These are phyloP conservation scores for Mycosphaerella sp. DNA, from an alignment of 2,329 filamentous ascomycete species.

Conservation along the genomic window DNA sequence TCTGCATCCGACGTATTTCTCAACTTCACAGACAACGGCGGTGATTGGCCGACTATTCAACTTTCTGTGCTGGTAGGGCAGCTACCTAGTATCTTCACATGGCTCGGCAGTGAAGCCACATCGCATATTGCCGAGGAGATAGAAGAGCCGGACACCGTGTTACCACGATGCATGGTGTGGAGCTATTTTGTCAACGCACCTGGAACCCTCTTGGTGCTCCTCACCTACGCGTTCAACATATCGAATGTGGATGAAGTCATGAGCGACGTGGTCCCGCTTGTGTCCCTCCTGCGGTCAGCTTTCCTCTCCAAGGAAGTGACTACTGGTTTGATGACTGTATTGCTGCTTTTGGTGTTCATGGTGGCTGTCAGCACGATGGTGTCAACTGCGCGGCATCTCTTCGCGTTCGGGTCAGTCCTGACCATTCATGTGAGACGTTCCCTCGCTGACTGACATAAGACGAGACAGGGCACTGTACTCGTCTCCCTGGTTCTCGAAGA, in stretches of 20 bases:
- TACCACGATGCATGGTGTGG: conserved; percentile 40
- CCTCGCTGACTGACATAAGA: conserved; percentile 1
- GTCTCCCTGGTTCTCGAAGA: conserved; percentile 32
- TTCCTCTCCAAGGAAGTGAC: conserved; percentile 28
- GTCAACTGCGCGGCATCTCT: conserved; percentile 37
- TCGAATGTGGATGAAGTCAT: conserved; percentile 30
- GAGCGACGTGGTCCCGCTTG: conserved; percentile 29
- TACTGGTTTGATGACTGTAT: conserved; percentile 30
- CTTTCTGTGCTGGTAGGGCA: conserved; percentile 39
- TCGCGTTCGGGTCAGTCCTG: conserved; percentile 37
- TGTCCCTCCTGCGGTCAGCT: conserved; percentile 34
- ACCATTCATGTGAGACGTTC: conserved; percentile 20
- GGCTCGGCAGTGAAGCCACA: conserved; percentile 34
- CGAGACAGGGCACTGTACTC: conserved; percentile 40
- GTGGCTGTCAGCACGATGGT: conserved; percentile 38
- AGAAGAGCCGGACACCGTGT: conserved; percentile 37
- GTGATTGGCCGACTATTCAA: conserved; percentile 36
- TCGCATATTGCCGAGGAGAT: conserved; percentile 43
- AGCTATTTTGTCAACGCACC: conserved; percentile 35
- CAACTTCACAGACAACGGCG: conserved; percentile 36
- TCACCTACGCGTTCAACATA: conserved; percentile 36
- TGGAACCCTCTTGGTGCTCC: conserved; percentile 26
- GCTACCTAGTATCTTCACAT: conserved; percentile 27
- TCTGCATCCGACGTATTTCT: conserved; percentile 26
- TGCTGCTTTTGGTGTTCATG: conserved; percentile 34